phyloP scores from a whole-genome alignment of 768 basidiomycete species.

The Naganishia randhawae region DNA sequence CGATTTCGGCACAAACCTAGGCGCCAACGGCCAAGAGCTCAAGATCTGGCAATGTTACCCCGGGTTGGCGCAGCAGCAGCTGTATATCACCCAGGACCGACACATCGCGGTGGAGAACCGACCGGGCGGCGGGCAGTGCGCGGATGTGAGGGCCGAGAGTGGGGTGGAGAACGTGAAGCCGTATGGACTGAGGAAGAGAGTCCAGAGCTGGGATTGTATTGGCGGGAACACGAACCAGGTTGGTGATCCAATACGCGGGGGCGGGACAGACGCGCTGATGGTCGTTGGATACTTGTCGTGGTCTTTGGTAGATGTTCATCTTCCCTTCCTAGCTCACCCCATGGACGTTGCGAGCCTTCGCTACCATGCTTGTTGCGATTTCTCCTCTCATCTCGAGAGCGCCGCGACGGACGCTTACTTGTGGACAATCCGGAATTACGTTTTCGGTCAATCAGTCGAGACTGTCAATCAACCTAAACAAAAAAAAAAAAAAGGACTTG shows the following conservation, averaged over 20 bases:
- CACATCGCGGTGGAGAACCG: constrained; percentile 12
- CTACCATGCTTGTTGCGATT: too few species aligned
- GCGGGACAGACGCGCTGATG: too few species aligned
- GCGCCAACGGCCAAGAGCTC: constrained; percentile 13
- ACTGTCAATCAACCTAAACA: too few species aligned
- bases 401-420: too few species aligned
- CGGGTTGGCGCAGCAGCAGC: not conserved
- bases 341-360: too few species aligned
- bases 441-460: too few species aligned
- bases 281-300: not conserved
- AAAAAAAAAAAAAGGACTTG: too few species aligned
- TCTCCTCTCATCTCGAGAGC: too few species aligned
- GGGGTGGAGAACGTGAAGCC: not conserved
- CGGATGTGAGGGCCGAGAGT: constrained; percentile 11
- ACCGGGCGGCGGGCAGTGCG: constrained; percentile 11
- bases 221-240: constrained; percentile 22
- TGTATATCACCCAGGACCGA: not conserved
- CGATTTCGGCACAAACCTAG: constrained; percentile 16
- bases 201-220: constrained; percentile 19
- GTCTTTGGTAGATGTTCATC: not conserved
- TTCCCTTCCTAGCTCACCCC: too few species aligned
- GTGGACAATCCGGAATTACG: too few species aligned
- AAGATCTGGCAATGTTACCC: constrained; percentile 15
- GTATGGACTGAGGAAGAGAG: constrained; percentile 14
- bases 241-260: too few species aligned